phyloP scores from a whole-genome alignment of 805 yeast genomes.

The Wickerhamomyces canadensis region DNA sequence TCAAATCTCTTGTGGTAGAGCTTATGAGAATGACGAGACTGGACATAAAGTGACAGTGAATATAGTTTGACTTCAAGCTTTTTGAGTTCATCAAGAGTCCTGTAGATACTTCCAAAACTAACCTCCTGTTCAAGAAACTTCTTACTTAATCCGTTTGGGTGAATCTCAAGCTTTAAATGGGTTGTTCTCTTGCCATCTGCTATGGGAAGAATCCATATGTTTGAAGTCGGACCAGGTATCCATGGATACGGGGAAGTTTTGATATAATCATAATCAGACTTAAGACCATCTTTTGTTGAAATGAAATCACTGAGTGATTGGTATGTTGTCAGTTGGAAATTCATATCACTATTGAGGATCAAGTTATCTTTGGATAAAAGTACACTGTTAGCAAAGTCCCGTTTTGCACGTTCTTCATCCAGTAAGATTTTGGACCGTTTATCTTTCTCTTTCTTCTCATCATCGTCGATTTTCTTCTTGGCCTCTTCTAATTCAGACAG shows the following conservation, averaged over 20 bases:
- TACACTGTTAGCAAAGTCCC: constrained; percentile 6
- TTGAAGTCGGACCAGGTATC: constrained; percentile 25
- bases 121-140: constrained; percentile 15
- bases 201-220: constrained; percentile 28
- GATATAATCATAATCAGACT: constrained; percentile 5
- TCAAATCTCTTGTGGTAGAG: constrained; percentile 15
- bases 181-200: constrained; percentile 15
- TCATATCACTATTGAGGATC: too few relatives aligned
- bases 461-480: constrained; percentile 18
- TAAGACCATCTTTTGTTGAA: constrained; percentile 3
- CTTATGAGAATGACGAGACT: too few relatives aligned
- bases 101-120: constrained; percentile 3
- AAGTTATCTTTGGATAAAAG: constrained; percentile 1
- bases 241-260: constrained; percentile 28
- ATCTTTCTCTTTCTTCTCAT: constrained; percentile 10
- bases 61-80: constrained; percentile 17
- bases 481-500: constrained; percentile 27
- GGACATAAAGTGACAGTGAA: constrained; percentile 12
- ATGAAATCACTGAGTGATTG: constrained; percentile 33
- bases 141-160: constrained; percentile 8
- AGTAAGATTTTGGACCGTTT: constrained; percentile 10
- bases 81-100: constrained; percentile 6
- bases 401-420: constrained; percentile 5
- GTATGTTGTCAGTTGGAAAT: constrained; percentile 24
- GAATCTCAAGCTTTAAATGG: constrained; percentile 16